Conservation (phyloP, 768 basidiomycete species). For the Asterophora parasitica region DNA sequence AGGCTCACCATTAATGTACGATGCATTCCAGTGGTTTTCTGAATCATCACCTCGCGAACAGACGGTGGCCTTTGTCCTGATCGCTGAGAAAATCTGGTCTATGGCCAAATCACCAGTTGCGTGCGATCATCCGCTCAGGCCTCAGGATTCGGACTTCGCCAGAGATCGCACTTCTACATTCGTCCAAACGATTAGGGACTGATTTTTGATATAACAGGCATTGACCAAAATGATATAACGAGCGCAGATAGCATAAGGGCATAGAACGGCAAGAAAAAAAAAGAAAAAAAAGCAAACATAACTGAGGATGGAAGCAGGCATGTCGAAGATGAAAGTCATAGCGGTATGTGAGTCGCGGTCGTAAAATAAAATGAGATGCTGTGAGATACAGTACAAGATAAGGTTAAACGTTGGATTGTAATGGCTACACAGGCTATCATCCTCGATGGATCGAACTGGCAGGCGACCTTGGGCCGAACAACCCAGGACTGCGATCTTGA, state of each 20-base stretch:
- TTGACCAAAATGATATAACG: not conserved
- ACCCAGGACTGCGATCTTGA: conserved; percentile 46
- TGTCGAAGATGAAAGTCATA: not conserved
- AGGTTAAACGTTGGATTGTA: too few relatives aligned
- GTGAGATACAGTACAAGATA: too few relatives aligned
- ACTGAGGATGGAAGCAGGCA: not conserved
- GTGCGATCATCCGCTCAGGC: too few relatives aligned
- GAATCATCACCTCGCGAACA: too few relatives aligned
- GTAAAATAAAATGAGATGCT: not conserved
- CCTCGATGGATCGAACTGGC: conserved; percentile 25
- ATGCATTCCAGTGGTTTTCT: too few relatives aligned
- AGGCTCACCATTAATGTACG: not conserved
- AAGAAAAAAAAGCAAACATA: not conserved
- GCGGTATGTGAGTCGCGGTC: not conserved
- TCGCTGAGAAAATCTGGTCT: too few relatives aligned
- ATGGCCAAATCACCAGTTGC: too few relatives aligned
- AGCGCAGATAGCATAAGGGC: not conserved
- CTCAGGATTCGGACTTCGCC: too few relatives aligned
- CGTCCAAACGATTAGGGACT: too few relatives aligned
- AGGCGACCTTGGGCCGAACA: conserved; percentile 79
- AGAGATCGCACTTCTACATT: too few relatives aligned
- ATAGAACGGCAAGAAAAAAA: not conserved
- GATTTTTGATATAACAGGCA: too few relatives aligned
- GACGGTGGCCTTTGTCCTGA: too few relatives aligned
- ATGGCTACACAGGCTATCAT: not conserved